Evolutionary conservation across 1,139 yeast genomes (phyloP), one percentile per base, ranked within the genome.

Genomic region (Suzukiozyma palmioleophila): DNA sequence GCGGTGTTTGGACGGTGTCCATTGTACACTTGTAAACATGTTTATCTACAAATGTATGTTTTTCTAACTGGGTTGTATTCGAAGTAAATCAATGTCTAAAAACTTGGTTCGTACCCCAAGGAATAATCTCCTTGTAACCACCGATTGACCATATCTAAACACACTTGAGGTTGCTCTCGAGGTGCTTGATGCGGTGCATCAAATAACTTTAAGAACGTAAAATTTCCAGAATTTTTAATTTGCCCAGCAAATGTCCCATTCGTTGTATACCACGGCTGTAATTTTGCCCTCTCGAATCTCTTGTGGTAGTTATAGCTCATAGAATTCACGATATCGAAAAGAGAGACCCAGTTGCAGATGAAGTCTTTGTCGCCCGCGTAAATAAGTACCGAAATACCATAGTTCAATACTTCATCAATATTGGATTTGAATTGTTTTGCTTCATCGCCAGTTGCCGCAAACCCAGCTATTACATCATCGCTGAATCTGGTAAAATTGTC

Each of bases 291-390:
- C 12, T 59, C 60, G 52, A 81, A 84, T 11, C 66, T 69, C 22
- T 70, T 75, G 39, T 71, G 68, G 37, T 78, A 79, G 26, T 79
- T 62, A 81, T 88, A 84, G 54, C 76, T 79, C 50, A 84, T 70
- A 34, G 64, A 77, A 56, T 84, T 75, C 22, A 86, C 69, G 92
- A 92, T 84, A n/a, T 84, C 90, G 53, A 76, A 77, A 64, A 84
- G 84, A 57, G 92, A 94, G 54, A 84, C 69, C 94, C 94, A 84
- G 68, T 84, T 84, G 62, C 94, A 84, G 52, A 84, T 84, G 57
- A 77, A 84, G 64, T 84, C 94, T 64, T 84, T 84, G 64, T 84
- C 94, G 66, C 94, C 94, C 30, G 94, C 92, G 49, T 84, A 84
- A 44, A 84, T 74, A 57, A 84, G 73, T 10, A 83, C 85, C 6